Base-by-base conservation (phyloP, 257 asterid species). In the Cordia subcordata region DNA sequence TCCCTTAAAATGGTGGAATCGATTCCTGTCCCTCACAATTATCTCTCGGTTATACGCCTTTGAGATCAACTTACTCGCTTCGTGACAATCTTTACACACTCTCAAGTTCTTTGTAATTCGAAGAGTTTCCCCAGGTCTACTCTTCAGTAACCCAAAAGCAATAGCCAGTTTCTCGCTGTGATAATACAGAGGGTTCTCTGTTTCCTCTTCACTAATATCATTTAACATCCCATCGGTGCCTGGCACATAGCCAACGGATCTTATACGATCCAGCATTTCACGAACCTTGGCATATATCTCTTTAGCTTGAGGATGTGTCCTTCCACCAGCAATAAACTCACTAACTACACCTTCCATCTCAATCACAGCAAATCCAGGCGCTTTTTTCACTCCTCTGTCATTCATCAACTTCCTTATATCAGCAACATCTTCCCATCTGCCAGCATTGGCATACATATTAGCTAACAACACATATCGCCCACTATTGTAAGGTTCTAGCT, bases 131-230 rank as follows among this genome's bases (percentile, higher is more conserved):
- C 95, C 95, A 5, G 77, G 70, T 66, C 66, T 81, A 0, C 75
- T 72, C 73, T 78, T 85, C 69, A 90, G 63, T 62, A 90, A 66
- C 59, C 96, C 98, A 11, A 60, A 85, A 15, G 87, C 96, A 67
- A 90, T 83, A 11, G 97, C 97, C 67, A 83, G 70, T 76, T 87
- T 90, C 76, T 90, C 97, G 54, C 96, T 87, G 19, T 90, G 95
- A 40, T 77, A 83, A 44, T 71, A 35, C 76, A 85, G 63, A 4
- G 83, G 85, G 59, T 85, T 87, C 77, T 85, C 95, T 12, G 57
- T 70, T 60, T 87, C 96, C 72, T 87, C 95, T 61, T 81, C 95
- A 46, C 70, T 49, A 17, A 57, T 42, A 57, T 73, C 85, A 19
- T 65, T 70, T 63, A 69, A 18, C 54, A 66, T 53, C 58, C 79